Conservation (phyloP, 148 eudicot species). For the Vaccinium darrowii region DNA sequence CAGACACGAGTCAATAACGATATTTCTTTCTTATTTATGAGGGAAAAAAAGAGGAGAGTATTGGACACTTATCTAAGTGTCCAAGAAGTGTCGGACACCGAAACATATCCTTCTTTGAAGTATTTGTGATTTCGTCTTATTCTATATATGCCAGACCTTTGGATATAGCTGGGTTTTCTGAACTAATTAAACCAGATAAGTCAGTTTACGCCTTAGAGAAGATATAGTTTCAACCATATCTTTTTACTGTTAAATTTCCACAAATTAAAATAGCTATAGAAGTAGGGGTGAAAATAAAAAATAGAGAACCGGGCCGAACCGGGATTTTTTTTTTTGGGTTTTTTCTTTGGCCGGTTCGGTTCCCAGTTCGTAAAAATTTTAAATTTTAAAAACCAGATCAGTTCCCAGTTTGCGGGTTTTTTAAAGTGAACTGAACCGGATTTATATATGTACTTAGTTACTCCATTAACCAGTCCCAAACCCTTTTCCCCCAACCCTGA, state of each 20-base stretch:
- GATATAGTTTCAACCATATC: background rate
- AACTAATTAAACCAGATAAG: background rate
- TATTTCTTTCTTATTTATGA: background rate
- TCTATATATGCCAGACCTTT: background rate
- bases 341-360: no score
- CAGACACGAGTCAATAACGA: background rate
- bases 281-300: background rate
- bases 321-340: no score
- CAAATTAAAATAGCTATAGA: background rate
- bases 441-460: no score
- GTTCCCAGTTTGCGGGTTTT: no score
- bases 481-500: no score
- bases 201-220: background rate
- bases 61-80: background rate
- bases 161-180: background rate
- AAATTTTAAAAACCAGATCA: no score
- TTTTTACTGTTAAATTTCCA: background rate
- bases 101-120: background rate
- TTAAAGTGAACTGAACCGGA: no score
- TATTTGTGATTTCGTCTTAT: background rate
- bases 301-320: no score
- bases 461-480: no score
- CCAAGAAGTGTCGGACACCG: background rate
- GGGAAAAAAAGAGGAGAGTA: no score
- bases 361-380: no score